phyloP scores from a whole-genome alignment of 1,284 basidiomycete genomes.

The Rhodotorula sp. region DNA sequence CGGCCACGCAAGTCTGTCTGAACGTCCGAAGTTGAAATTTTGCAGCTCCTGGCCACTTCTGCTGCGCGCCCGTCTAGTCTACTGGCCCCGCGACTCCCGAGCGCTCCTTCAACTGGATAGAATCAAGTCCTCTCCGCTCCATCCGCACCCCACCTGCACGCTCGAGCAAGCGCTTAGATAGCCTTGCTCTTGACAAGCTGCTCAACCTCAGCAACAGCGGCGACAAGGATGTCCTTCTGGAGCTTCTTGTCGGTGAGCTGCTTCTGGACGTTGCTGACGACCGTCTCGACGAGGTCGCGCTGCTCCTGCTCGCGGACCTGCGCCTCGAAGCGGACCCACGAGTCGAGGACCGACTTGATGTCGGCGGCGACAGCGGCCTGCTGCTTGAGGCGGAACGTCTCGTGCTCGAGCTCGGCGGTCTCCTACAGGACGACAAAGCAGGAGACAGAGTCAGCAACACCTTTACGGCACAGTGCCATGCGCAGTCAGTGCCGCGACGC shows the following conservation, averaged over 20 bases:
- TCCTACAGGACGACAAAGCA: constrained; percentile 59
- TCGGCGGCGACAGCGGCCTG: constrained; percentile 82
- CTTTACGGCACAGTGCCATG: not conserved
- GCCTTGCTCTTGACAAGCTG: constrained; percentile 69
- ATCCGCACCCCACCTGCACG: not conserved
- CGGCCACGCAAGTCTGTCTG: too few relatives aligned
- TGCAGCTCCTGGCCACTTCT: too few relatives aligned
- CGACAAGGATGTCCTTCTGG: constrained; percentile 83
- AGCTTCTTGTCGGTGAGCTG: constrained; percentile 84
- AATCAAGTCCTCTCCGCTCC: not conserved
- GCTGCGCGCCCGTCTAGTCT: too few relatives aligned
- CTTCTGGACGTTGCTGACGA: constrained; percentile 82
- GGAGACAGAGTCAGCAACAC: not conserved
- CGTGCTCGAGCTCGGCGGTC: constrained; percentile 85
- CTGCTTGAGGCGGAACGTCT: constrained; percentile 87
- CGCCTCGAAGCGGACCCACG: constrained; percentile 97
- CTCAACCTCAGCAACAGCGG: constrained; percentile 87
- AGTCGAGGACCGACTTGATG: constrained; percentile 92
- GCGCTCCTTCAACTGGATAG: not conserved
- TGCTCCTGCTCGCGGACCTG: constrained; percentile 96
- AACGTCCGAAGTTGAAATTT: too few relatives aligned
- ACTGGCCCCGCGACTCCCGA: not conserved
- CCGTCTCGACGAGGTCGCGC: constrained; percentile 77
- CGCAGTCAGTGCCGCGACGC: constrained; percentile 36
- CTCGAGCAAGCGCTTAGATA: constrained; percentile 54